A percentile compares a stretch with the other conserved stretches of the same genome.
Conservation (phyloP, 2,329 filamentous ascomycete species). For the Bipolaris gigantea region DNA sequence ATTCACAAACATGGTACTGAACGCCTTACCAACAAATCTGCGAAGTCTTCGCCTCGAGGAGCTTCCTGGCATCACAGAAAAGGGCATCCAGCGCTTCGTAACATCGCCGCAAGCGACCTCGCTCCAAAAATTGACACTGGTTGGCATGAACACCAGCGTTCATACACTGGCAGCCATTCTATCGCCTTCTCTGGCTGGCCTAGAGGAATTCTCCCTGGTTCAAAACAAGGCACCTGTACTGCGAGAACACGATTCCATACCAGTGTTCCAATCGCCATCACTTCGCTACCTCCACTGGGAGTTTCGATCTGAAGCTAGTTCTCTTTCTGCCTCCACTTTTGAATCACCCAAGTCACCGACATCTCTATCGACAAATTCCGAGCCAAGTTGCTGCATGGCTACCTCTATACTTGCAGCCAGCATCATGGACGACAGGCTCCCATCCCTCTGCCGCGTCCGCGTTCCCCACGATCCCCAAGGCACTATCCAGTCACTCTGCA, state of each 20-base stretch:
- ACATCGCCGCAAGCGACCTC: constrained; percentile 50
- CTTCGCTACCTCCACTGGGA: constrained; percentile 62
- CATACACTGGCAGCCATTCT: constrained; percentile 57
- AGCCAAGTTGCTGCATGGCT: constrained; percentile 55
- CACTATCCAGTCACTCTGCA: constrained; percentile 68
- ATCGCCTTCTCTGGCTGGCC: constrained; percentile 45
- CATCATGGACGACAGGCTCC: constrained; percentile 65
- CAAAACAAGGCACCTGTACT: constrained; percentile 55
- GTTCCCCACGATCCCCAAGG: constrained; percentile 71
- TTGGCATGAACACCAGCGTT: constrained; percentile 58
- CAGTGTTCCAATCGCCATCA: constrained; percentile 53
- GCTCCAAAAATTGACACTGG: constrained; percentile 53
- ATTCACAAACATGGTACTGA: constrained; percentile 58
- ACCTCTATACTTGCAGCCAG: constrained; percentile 66
- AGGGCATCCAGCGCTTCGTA: constrained; percentile 56
- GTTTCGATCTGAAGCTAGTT: constrained; percentile 47
- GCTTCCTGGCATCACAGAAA: constrained; percentile 58
- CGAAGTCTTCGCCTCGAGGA: constrained; percentile 59
- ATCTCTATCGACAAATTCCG: constrained; percentile 26
- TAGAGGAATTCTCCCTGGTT: constrained; percentile 56
- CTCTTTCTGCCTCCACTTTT: constrained; percentile 14
- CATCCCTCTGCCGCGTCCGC: constrained; percentile 61
- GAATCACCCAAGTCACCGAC: constrained; percentile 5
- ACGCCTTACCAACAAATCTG: constrained; percentile 54
- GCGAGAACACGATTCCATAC: constrained; percentile 47